Evolutionary conservation across 2,329 filamentous ascomycete species (phyloP), one percentile per base, ranked within the genome.

Genomic region (Hortaea werneckii): DNA sequence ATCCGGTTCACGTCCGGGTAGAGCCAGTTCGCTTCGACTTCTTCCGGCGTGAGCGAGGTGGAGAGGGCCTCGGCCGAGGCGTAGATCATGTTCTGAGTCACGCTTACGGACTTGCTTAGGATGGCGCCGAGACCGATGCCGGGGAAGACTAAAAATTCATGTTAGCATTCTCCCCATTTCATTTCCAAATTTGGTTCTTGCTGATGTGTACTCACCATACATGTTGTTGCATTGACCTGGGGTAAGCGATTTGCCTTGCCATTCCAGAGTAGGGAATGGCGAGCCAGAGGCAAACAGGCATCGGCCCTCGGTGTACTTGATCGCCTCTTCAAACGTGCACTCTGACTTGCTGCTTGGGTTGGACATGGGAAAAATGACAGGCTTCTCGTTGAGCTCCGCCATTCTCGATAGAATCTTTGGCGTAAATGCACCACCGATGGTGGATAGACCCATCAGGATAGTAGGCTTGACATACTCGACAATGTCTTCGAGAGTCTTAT

Each of bases 21-120:
- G 61, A 96, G 82, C 64, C 94, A 82, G 45, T 87, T 87, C 64
- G 82, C 79, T 46, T 83, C 79, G 59, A 87, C 73, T 72, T 98
- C 92, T 51, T 92, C 83, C 35, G 80, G 74, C 52, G 83, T 88
- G 50, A 98, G 77, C 30, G 84, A 82, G 48, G 80, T 80, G 11
- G 87, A 79, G 13, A 96, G 78, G 5, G 87, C 83, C 37, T 83
- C 82, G 28, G 87, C 92, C 29, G 89, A 90, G 42, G 85, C 88
- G 71, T 96, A 96, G 62, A 98, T 88, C 92, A 98, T 98, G 67
- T 83, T 80, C 65, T 95, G 87, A 5, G 90, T 96, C 56, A 96
- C 76, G 57, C 81, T 81, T 54, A 85, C 82, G 9, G 88, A 79
- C 74, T 95, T 94, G 70, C 83, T 82, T 42, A 96, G 78, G 62